Base-by-base conservation (phyloP, 1,284 basidiomycete species). In the Cutaneotrichosporon cyanovorans region DNA sequence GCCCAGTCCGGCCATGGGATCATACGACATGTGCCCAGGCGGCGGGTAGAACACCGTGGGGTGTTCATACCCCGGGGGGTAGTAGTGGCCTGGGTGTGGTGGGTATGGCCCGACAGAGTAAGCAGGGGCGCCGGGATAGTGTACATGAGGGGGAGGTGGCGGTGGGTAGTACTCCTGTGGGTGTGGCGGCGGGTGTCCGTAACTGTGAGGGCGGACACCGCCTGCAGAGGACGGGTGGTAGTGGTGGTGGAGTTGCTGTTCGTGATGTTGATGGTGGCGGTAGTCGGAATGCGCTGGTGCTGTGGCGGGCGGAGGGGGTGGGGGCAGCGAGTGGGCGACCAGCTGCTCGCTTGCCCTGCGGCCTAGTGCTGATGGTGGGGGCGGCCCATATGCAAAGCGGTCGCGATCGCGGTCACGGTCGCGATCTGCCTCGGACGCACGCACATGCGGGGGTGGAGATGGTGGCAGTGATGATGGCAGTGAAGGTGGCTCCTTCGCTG, bases 1-100 rank as follows among this genome's bases (percentile, higher is more conserved):
- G 2, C 61, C 61, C 21, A 57, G 21, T 32, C 23, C 5, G 28
- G 21, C 37, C 21, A 16, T 14, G 12, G 37, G 37, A 3, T 16
- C 37, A 38, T 38, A 38, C 32, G 16, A 14, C n/a, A 45, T 31
- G 10, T 25, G 16, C 39, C 32, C 11, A 22, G n/a, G 9, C 37
- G 32, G 21, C 23, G n/a, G n/a, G 28, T 34, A 42, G 20, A 25
- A 14, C 32, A 34, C 41, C 25, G 25, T 5, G 5, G 42, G 47
- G 32, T 49, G 39, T 12, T 25, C 21, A 4, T 44, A 32, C 25
- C 14, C 25, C 4, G 42, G 28, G n/a, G 16, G 43, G 5, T 18
- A 25, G 28, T 38, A 15, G 30, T 37, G 33, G 7, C 46, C n/a
- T n/a, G 40, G 12, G n/a, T n/a, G n/a, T n/a, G n/a, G n/a, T n/a